Evolutionary conservation across 1,139 yeast genomes (phyloP).

Genomic region (Trichomonascaceae sp.): DNA sequence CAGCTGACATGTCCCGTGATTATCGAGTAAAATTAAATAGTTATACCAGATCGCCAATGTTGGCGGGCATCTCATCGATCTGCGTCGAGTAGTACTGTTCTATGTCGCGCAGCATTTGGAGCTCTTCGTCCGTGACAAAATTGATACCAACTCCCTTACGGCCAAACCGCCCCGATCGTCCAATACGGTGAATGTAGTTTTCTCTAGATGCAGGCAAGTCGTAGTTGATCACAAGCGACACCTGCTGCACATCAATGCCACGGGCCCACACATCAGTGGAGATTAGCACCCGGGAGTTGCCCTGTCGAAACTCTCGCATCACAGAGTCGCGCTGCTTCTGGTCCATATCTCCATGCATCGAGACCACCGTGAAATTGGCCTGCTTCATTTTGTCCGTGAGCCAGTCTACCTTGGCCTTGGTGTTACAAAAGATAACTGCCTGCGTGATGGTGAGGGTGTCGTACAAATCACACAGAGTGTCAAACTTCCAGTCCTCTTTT

Average conservation of each 20-base stretch:
- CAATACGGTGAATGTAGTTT: constrained; percentile 98
- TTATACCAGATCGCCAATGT: constrained; percentile 32
- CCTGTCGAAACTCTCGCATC: constrained; percentile 98
- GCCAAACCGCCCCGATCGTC: constrained; percentile 99
- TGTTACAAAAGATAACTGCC: constrained; percentile 99
- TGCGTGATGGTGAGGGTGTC: constrained; percentile 97
- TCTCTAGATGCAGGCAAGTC: constrained; percentile 96
- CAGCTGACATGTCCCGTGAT: too few species aligned
- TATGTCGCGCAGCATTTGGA: constrained; percentile 90
- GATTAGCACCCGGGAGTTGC: constrained; percentile 93
- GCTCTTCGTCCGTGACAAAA: constrained; percentile 86
- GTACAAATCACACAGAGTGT: constrained; percentile 91
- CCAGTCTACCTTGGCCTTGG: constrained; percentile 93
- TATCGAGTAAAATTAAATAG: too few species aligned
- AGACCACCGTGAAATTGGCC: constrained; percentile 87
- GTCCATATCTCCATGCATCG: constrained; percentile 95
- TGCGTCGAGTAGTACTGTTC: constrained; percentile 98
- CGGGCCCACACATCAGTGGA: constrained; percentile 97
- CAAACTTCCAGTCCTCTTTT: constrained; percentile 85
- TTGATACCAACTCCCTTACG: constrained; percentile 99
- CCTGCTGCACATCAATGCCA: constrained; percentile 99
- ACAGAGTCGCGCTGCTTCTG: constrained; percentile 96
- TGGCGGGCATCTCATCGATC: constrained; percentile 96
- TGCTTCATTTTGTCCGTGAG: constrained; percentile 78
- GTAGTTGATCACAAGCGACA: constrained; percentile 93